Conservation (phyloP, 495 filamentous ascomycete genomes). For the Xylaria bambusicola region DNA sequence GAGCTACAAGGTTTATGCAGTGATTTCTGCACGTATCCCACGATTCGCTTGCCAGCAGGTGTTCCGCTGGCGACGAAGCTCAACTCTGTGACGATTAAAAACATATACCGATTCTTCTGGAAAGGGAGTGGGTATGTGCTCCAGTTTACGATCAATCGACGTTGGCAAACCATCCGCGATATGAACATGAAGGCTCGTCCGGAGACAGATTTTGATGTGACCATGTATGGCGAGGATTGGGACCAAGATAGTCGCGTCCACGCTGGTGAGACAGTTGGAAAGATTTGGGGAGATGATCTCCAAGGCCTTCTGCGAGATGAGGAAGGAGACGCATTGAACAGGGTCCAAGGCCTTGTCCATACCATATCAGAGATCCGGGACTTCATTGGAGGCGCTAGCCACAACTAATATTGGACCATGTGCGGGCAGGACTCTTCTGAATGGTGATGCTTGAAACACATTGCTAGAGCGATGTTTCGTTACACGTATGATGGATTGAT, state of each 20-base stretch:
- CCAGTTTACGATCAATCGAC: conserved; percentile 59
- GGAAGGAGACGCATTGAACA: conserved; percentile 5
- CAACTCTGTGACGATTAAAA: conserved; percentile 49
- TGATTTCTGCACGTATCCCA: conserved; percentile 27
- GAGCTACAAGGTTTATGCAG: conserved; percentile 19
- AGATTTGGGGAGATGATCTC: conserved; percentile 44
- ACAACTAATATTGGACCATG: too few species aligned
- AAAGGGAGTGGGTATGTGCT: conserved; percentile 53
- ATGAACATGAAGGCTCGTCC: conserved; percentile 20
- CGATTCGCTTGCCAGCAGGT: neutral
- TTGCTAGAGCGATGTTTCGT: too few species aligned
- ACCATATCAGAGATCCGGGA: conserved; percentile 31
- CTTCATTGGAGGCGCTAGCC: conserved; percentile 18
- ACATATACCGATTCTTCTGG: conserved; percentile 50
- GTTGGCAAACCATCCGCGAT: conserved; percentile 38
- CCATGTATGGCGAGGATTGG: conserved; percentile 56
- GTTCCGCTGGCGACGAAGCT: conserved; percentile 19
- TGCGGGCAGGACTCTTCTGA: too few species aligned
- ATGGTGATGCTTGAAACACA: too few species aligned
- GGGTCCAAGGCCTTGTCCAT: conserved; percentile 31
- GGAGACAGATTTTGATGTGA: conserved; percentile 45
- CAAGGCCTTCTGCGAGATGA: conserved; percentile 49
- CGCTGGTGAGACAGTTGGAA: conserved; percentile 27
- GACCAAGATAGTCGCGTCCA: conserved; percentile 35
- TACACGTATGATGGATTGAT: too few species aligned